Evolutionary conservation across 2,329 filamentous ascomycete genomes (phyloP), one percentile per base, ranked within the genome.

Genomic region (Fusarium circinatum): DNA sequence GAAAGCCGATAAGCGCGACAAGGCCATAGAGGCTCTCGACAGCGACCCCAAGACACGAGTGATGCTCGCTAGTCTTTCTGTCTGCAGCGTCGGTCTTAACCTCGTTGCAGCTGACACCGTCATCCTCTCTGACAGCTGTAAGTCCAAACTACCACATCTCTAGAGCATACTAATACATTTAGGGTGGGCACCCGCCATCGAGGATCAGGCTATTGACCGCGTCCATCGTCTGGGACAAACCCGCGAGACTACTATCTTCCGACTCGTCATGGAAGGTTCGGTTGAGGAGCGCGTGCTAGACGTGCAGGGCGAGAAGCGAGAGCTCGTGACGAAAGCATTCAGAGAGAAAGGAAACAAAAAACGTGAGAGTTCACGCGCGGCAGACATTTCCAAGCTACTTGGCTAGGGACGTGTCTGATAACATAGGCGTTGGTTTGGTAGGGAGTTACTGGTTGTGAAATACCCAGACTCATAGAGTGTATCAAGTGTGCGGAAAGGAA

Each of bases 121-220:
- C 66, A 90, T 98, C 51, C 86, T 98, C 26, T 89, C 90, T 0
- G 95, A 98, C 81, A 93, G 90, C 67, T 98, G 88, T 87, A 80
- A 80, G 85, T 81, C 10, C 36, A 34, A 18, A 41, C 5, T 51
- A 36, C 24, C 24, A 14, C 6, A 18, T 24, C 32, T n/a, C n/a
- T 28, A 8, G 32, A 22, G 10, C 65, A 42, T 22, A 20, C 68
- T 78, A 63, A 75, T 41, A 60, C 56, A n/a, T 55, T 24, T 26
- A 84, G 86, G 94, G 95, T 98, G 95, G 93, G 94, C 95, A 4
- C 95, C 95, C 0, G 94, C 94, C 2, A 96, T 98, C 62, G 95
- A 98, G 81, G 94, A 97, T 75, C 95, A 98, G 80, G 95, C 95
- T 8, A 88, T 97, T 6, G 95, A 98, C 79, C 92, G 95, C 9